Evolutionary conservation across 495 filamentous ascomycete genomes (phyloP), one percentile per base, ranked within the genome.

Genomic region (Aspergillus sclerotiicarbonarius): DNA sequence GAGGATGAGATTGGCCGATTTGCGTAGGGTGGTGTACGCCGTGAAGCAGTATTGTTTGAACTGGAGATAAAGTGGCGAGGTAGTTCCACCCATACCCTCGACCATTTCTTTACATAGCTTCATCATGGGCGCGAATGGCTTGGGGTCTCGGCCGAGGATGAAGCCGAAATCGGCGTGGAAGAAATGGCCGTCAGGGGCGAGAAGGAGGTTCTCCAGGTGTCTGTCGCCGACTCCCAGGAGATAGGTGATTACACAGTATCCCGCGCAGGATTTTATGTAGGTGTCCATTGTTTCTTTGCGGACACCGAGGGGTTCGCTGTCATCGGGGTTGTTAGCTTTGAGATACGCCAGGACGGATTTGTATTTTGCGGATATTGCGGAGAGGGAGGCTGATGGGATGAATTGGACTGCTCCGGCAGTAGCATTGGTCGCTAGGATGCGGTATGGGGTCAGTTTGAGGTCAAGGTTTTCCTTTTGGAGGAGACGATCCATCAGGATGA

Each of bases 121-220:
- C 87, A 99, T 96, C 59, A 89, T 86, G 0, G 94, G 94, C 2
- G 94, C 92, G 66, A 98, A 97, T 3, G 94, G 94, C 63, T 99
- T 99, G 1, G 94, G 94, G 64, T 99, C 94, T 18, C 94, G 91
- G 33, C 94, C 94, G 8, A 99, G 87, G 59, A 99, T 98, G 75
- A 92, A 99, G 33, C 95, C 93, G 62, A 99, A 98, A 66, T 98
- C 94, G 31, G 90, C 91, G 71, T 99, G 94, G 83, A 99, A 98
- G 76, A 99, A 99, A 68, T 93, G 90, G 16, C 81, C 94, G 63
- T 90, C 87, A 12, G 95, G 93, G 0, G 91, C 82, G 8, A 99
- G 82, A 33, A 98, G 87, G 6, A 99, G 83, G 68, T 99, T 99
- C 67, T 99, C 94, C 10, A 98, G 82, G 72, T 99, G 94, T 0